Evolutionary conservation across 2,329 filamentous ascomycete species (phyloP), one percentile per base, ranked within the genome.

Genomic region (Coleophoma eucalyptorum): DNA sequence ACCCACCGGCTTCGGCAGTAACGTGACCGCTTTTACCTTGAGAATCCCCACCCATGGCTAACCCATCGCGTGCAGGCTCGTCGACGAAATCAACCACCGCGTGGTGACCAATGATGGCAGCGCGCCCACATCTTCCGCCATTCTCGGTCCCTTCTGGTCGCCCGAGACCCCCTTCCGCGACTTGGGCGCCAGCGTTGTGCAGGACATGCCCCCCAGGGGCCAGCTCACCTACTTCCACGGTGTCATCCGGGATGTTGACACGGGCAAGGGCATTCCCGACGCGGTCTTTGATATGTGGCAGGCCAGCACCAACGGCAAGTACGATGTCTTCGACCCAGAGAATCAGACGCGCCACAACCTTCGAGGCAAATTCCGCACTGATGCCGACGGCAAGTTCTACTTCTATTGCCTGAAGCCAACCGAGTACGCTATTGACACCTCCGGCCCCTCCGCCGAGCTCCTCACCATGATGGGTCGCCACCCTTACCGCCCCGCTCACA

Each of bases 221-320:
- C 73, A 80, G 54, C 71, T 82, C 48, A 79, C 79, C 48, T 76
- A 78, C 59, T 87, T 90, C 82, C 84, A 89, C 74, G 87, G 87
- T 59, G 72, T 77, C 43, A 78, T 90, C 63, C 77, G 69, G 45
- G 83, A 89, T 63, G 73, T 85, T 58, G 73, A 80, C 56, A 87
- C 84, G 52, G 81, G 82, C 64, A 78, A 80, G 70, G 82, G 82
- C 55, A 84, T 90, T 61, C 77, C 77, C 49, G 73, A 75, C 60
- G 86, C 86, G 59, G 83, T 88, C 56, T 82, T 90, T 62, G 87
- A 90, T 65, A 86, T 90, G 73, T 90, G 87, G 87, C 84, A 90
- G 66, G 86, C 87, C 46, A 86, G 80, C 58, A 76, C 84, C 67
- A 90, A 89, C 72, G 86, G 86, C 67, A 83, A 85, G 66, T 90